These are phyloP conservation scores for Podila clonocystis DNA, from an alignment of 192 early-diverging fungal species.

Conservation along the genomic window DNA sequence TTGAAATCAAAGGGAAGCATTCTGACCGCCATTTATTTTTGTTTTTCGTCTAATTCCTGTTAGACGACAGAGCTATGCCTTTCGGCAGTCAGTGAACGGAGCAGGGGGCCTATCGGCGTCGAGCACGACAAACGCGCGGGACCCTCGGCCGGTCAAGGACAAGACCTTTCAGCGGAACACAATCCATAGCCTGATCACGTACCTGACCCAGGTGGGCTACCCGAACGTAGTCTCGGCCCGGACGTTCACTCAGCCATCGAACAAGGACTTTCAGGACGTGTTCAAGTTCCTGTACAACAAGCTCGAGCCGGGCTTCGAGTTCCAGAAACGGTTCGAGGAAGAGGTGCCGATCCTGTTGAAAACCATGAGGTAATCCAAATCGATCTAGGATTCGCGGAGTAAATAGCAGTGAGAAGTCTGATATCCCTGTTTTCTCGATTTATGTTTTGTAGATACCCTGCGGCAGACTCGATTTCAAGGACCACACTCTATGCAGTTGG, in stretches of 20 bases:
- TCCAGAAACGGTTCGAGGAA: slow-evolving; percentile 75
- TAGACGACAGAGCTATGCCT: slow-evolving; percentile 14
- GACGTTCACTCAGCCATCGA: slow-evolving; percentile 57
- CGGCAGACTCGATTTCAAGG: slow-evolving; percentile 63
- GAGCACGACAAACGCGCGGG: slow-evolving; percentile 7
- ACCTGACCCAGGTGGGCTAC: slow-evolving; percentile 67
- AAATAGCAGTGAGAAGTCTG: too few species aligned
- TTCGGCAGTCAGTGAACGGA: slow-evolving; percentile 28
- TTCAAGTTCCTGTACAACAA: slow-evolving; percentile 77
- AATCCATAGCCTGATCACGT: slow-evolving; percentile 62
- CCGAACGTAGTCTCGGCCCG: slow-evolving; percentile 50
- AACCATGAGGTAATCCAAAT: slow-evolving; percentile 56
- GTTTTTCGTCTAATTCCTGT: background rate
- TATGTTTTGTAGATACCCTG: slow-evolving; percentile 49
- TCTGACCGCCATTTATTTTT: background rate
- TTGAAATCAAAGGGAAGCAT: too few species aligned
- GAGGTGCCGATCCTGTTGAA: slow-evolving; percentile 71
- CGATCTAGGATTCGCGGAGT: too few species aligned
- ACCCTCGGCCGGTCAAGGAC: slow-evolving; percentile 54
- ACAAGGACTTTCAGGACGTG: slow-evolving; percentile 76
- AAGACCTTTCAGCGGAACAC: slow-evolving; percentile 58
- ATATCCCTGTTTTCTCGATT: too few species aligned
- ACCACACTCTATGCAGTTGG: slow-evolving; percentile 69
- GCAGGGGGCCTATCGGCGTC: background rate
- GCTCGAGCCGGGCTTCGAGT: slow-evolving; percentile 67